phyloP scores from a whole-genome alignment of 345 rosid species.

The Hypericum androsaemum region DNA sequence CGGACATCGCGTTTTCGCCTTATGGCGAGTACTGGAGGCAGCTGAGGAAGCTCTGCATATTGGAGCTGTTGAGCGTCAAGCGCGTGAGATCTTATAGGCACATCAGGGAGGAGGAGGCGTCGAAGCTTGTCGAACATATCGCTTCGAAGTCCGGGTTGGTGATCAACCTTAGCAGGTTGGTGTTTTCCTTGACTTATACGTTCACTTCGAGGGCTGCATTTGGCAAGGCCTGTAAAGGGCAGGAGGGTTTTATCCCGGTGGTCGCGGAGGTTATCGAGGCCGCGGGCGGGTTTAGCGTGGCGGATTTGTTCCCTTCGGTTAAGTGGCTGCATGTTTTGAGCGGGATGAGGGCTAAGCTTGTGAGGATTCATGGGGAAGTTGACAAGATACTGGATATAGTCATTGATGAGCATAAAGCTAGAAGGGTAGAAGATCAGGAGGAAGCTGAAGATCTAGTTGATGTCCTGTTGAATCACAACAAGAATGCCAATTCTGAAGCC shows the following conservation, averaged over 20 bases:
- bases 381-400: not conserved
- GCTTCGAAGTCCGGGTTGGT: no score
- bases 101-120: no score
- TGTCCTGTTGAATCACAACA: not conserved
- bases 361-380: not conserved
- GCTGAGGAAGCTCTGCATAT: no score
- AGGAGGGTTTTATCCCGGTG: not conserved
- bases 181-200: no score
- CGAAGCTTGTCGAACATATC: no score
- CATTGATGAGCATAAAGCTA: not conserved
- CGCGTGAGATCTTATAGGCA: no score
- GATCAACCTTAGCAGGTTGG: no score
- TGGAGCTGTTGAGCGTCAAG: no score
- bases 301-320: not conserved
- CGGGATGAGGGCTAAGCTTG: not conserved
- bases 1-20: no score
- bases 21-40: no score
- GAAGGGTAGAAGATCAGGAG: not conserved
- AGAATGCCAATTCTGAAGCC: not conserved
- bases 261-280: not conserved
- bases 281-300: not conserved
- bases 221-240: not conserved
- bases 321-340: not conserved
- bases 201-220: slow-evolving; percentile 1
- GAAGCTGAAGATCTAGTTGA: slow-evolving; percentile 1